A percentile compares a stretch with the other conserved stretches of the same genome.
These are phyloP conservation scores for Emergomyces pasteurianus DNA, from an alignment of 2,329 filamentous ascomycete genomes.

Conservation along the genomic window DNA sequence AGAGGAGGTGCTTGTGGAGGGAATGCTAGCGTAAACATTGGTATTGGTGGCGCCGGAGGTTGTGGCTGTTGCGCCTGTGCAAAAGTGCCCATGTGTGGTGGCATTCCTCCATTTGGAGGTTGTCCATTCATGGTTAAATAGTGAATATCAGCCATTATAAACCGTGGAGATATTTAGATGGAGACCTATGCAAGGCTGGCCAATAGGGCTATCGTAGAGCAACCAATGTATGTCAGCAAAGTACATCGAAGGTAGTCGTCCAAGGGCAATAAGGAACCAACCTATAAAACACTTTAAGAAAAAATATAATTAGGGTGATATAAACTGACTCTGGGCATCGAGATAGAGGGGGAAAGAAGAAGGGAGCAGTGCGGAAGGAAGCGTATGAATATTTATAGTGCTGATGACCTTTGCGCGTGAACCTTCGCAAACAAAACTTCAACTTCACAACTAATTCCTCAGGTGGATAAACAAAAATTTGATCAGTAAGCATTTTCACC, in stretches of 20 bases:
- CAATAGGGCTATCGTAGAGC: neutral
- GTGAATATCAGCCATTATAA: conserved; percentile 6
- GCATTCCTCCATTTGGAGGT: conserved; percentile 20
- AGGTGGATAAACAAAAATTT: neutral
- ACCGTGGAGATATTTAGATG: neutral
- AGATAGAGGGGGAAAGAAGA: neutral
- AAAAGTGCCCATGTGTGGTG: conserved; percentile 11
- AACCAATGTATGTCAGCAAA: neutral
- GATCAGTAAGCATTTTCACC: neutral
- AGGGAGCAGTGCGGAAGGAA: neutral
- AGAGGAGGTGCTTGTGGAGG: conserved; percentile 5
- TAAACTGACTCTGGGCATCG: neutral
- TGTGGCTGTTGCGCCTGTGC: conserved; percentile 1
- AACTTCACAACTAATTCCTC: neutral
- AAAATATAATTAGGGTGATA: neutral
- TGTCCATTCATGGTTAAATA: conserved; percentile 21
- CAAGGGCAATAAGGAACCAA: neutral
- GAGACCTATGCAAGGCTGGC: neutral
- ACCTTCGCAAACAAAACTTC: neutral
- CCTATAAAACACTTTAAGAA: neutral
- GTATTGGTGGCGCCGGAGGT: neutral
- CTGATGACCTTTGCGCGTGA: neutral
- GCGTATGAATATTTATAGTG: neutral
- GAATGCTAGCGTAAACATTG: neutral
- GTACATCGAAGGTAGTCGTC: neutral